Percentiles rank a stretch among this genome's conserved stretches.
phyloP scores from a whole-genome alignment of 257 asterid genomes.

The Lavandula angustifolia region DNA sequence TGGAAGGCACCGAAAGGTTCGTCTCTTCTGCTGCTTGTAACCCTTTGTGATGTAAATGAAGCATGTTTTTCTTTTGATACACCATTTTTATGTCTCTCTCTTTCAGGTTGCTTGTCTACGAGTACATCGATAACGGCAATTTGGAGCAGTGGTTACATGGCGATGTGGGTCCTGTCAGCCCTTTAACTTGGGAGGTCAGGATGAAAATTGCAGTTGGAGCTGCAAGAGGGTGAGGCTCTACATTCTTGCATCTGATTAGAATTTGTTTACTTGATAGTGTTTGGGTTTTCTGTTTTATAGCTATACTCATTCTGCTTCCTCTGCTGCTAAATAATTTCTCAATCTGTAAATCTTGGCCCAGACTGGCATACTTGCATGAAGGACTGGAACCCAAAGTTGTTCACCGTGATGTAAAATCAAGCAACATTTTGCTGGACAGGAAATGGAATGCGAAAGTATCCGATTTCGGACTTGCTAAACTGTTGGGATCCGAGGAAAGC shows the following conservation, averaged over 20 bases:
- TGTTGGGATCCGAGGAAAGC: conserved; percentile 87
- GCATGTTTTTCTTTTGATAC: too few species aligned
- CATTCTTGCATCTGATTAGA: too few species aligned
- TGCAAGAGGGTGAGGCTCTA: conserved; percentile 77
- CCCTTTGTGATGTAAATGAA: too few species aligned
- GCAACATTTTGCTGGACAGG: conserved; percentile 89
- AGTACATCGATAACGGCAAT: conserved; percentile 91
- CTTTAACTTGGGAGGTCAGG: conserved; percentile 91
- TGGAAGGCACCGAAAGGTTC: conserved; percentile 85
- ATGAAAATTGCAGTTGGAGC: conserved; percentile 90
- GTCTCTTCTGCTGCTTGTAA: too few species aligned
- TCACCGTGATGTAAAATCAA: conserved; percentile 97
- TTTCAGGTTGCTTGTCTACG: conserved; percentile 59
- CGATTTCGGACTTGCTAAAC: conserved; percentile 95
- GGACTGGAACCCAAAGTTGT: conserved; percentile 98
- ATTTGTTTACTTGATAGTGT: too few species aligned
- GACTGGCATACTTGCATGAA: conserved; percentile 95
- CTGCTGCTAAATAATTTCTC: too few species aligned
- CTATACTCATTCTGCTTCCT: too few species aligned
- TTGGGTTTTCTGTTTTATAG: too few species aligned
- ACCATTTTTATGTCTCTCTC: too few species aligned
- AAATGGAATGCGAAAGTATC: conserved; percentile 92
- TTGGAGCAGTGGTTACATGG: conserved; percentile 99
- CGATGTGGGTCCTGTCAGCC: conserved; percentile 84
- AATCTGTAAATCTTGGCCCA: conserved; percentile 31